Evolutionary conservation across 441 rosid species (phyloP), one percentile per base, ranked within the genome.

Genomic region (Populus hybrid): DNA sequence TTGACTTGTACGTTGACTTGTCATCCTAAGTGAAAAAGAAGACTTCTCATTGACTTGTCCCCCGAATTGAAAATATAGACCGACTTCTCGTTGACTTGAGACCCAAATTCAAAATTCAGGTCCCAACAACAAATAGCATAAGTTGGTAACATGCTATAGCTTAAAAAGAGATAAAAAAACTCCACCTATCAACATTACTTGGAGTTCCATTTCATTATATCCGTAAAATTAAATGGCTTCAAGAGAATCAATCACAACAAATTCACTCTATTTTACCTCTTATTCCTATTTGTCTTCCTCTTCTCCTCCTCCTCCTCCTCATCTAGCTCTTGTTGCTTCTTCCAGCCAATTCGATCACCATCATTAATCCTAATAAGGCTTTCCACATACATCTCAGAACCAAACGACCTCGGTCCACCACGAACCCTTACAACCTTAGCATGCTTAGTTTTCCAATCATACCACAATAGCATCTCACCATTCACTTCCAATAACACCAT

Each of bases 351-450:
- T 76, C 69, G 76, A 16, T 72, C 80, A 5, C 77, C 85, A 73
- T 79, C 87, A 59, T 76, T 81, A 1, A 88, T 79, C 46, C 81
- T 79, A 75, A 88, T 78, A 81, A 90, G 90, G 81, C 89, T 90
- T 26, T 1, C 28, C 28, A 26, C 28, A 26, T 26, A 26, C 28
- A 26, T 26, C 28, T 26, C 28, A 26, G 28, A 26, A 26, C 28
- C 28, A 26, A 26, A 26, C 28, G 28, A 26, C 28, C 28, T 26
- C 28, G 28, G 28, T 26, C 28, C 90, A 76, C 32, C 77, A 26
- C 28, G 28, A 26, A 26, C 28, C 28, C 28, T 26, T 26, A 26
- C 28, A 26, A 26, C 28, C 28, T 26, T 26, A 26, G 28, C 28
- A 26, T 26, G 28, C 28, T 26, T 26, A 26, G 2, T 26, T 26